Evolutionary conservation across 2,329 filamentous ascomycete genomes (phyloP).

Genomic region (Epicoccum nigrum): DNA sequence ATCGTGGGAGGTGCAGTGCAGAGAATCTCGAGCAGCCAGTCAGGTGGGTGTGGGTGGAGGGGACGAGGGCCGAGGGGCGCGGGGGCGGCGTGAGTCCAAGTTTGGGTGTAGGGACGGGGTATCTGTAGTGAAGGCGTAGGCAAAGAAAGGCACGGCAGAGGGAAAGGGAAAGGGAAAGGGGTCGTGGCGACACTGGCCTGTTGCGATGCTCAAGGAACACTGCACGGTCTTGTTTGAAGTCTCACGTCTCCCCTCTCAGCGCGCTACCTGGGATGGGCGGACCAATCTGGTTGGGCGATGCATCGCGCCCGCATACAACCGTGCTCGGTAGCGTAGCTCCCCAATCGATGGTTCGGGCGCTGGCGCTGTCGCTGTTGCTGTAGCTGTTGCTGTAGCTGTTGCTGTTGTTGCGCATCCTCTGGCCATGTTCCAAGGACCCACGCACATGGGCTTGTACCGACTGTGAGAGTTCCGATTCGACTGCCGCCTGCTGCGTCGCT

Average conservation of each 20-base stretch:
- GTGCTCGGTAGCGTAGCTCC: slow-evolving; percentile 17
- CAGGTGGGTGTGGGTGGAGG: slow-evolving; percentile 11
- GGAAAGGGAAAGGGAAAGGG: too few species aligned
- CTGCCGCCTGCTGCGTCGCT: slow-evolving; percentile 23
- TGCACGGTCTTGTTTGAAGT: slow-evolving; percentile 22
- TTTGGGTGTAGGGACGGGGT: neutral
- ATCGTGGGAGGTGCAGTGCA: slow-evolving; percentile 1
- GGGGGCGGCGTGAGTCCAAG: neutral
- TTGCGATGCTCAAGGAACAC: slow-evolving; percentile 27
- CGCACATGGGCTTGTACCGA: neutral
- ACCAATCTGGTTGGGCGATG: slow-evolving; percentile 5
- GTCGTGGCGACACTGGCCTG: slow-evolving; percentile 27
- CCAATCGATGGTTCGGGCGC: neutral
- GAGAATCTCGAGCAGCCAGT: slow-evolving; percentile 19
- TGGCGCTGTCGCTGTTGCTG: neutral
- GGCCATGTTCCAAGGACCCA: neutral
- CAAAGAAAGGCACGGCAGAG: too few species aligned
- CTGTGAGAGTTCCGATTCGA: slow-evolving; percentile 23
- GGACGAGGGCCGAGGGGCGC: neutral
- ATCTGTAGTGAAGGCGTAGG: neutral
- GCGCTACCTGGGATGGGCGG: neutral
- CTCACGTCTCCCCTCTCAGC: neutral
- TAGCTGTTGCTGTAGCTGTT: neutral
- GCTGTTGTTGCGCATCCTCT: neutral
- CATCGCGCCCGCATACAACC: slow-evolving; percentile 16